Percentiles rank a stretch among this genome's conserved stretches.
phyloP scores from a whole-genome alignment of 176 grass and related monocot species.

The Bothriochloa decipiens region DNA sequence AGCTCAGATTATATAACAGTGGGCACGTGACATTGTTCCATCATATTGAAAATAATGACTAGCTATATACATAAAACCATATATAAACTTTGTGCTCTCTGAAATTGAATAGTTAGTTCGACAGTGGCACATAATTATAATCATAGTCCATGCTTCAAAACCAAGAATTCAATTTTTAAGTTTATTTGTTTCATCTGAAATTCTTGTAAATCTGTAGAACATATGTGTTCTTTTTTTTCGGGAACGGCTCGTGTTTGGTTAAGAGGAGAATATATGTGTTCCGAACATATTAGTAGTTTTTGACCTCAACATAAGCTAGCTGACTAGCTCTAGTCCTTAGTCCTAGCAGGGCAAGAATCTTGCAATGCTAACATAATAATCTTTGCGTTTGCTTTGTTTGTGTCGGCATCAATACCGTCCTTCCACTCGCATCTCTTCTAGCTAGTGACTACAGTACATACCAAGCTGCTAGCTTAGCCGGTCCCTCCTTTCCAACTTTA shows the following conservation, averaged over 20 bases:
- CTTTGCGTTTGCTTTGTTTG: slow-evolving; percentile 23
- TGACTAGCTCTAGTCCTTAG: neutral
- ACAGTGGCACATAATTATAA: too few relatives aligned
- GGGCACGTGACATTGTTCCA: too few relatives aligned
- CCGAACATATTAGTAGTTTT: neutral
- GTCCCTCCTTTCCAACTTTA: slow-evolving; percentile 48
- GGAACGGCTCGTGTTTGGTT: too few relatives aligned
- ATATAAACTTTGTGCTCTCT: too few relatives aligned
- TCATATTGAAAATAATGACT: too few relatives aligned
- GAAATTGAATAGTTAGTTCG: too few relatives aligned
- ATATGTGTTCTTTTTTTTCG: neutral
- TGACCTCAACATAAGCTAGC: slow-evolving; percentile 5
- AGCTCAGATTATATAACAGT: too few relatives aligned
- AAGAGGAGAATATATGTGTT: too few relatives aligned
- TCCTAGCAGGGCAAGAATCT: neutral
- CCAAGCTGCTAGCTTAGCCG: neutral
- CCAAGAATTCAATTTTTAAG: too few relatives aligned
- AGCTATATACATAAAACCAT: too few relatives aligned
- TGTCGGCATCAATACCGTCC: slow-evolving; percentile 55
- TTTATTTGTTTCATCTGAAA: neutral
- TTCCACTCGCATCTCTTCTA: slow-evolving; percentile 36
- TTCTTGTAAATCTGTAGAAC: neutral
- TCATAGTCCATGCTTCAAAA: too few relatives aligned
- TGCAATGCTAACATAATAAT: neutral
- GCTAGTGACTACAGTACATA: neutral